These are phyloP conservation scores for Pseudotsuga menziesii DNA, from an alignment of 75 land plant genomes.

Conservation along the genomic window DNA sequence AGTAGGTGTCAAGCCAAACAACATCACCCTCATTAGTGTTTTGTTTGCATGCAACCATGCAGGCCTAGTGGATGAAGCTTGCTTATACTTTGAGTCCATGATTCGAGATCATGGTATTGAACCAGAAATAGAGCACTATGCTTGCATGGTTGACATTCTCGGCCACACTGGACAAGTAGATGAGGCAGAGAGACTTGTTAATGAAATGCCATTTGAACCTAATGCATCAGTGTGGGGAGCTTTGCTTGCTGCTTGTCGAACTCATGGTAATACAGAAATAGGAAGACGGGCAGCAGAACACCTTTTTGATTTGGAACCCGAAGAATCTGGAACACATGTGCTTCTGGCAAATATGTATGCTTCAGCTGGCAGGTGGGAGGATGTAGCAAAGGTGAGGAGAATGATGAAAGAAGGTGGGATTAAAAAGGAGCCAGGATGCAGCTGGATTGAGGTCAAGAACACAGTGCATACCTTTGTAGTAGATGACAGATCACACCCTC, in stretches of 20 bases:
- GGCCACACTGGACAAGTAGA: slow-evolving; percentile 36
- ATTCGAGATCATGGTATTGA: slow-evolving; percentile 24
- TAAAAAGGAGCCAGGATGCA: slow-evolving; percentile 39
- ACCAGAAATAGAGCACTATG: slow-evolving; percentile 41
- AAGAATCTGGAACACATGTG: slow-evolving; percentile 37
- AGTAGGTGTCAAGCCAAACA: slow-evolving; percentile 34
- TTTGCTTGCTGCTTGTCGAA: slow-evolving; percentile 46
- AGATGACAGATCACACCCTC: slow-evolving; percentile 13
- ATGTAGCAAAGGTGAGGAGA: slow-evolving; percentile 28
- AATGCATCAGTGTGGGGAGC: slow-evolving; percentile 40
- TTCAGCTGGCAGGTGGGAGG: slow-evolving; percentile 36
- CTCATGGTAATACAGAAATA: slow-evolving; percentile 36
- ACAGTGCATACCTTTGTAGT: slow-evolving; percentile 13
- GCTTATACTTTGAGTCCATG: slow-evolving; percentile 36
- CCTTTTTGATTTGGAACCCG: slow-evolving; percentile 33
- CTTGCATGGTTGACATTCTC: slow-evolving; percentile 45
- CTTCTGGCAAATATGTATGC: slow-evolving; percentile 43
- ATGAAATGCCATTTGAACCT: slow-evolving; percentile 31
- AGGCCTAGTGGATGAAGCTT: slow-evolving; percentile 38
- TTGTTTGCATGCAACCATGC: slow-evolving; percentile 55
- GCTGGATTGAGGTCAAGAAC: slow-evolving; percentile 19
- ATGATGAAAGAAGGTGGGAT: slow-evolving; percentile 29
- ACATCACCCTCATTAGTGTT: slow-evolving; percentile 34
- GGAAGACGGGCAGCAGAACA: slow-evolving; percentile 33
- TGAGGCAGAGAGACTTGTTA: slow-evolving; percentile 34